These are phyloP conservation scores for Nothopassalora personata DNA, from an alignment of 2,329 filamentous ascomycete species.

Conservation along the genomic window DNA sequence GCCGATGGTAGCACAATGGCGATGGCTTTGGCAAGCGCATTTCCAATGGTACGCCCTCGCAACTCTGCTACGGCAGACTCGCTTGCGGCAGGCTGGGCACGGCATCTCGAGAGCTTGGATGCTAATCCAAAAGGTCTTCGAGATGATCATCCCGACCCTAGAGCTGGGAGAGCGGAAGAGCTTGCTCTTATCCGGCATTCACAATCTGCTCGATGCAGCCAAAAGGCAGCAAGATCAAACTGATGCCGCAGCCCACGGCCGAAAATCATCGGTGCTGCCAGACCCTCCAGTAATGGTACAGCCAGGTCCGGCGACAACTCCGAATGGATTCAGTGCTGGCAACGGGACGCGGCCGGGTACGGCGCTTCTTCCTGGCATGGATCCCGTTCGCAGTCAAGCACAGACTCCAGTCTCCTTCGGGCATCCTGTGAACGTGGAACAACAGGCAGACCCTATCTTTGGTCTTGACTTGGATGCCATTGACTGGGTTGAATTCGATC, in stretches of 20 bases:
- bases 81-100: conserved; percentile 16
- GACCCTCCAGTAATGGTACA: conserved; percentile 1
- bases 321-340: conserved; percentile 5
- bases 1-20: conserved; percentile 24
- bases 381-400: conserved; percentile 5
- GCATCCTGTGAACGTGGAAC: conserved; percentile 5
- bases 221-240: conserved; percentile 15
- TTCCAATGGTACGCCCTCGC: conserved; percentile 28
- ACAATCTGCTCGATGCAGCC: conserved; percentile 20
- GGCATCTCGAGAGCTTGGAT: conserved; percentile 19
- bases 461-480: conserved; percentile 23
- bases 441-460: conserved; percentile 13
- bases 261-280: conserved; percentile 2
- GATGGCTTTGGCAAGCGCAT: conserved; percentile 26
- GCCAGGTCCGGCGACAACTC: conserved; percentile 3
- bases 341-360: conserved; percentile 8
- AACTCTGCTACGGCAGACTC: conserved; percentile 22
- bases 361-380: conserved; percentile 12
- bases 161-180: conserved; percentile 17
- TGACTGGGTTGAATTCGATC: conserved; percentile 27
- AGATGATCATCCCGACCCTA: conserved; percentile 23
- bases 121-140: conserved; percentile 20
- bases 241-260: not conserved
- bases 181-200: conserved; percentile 19
- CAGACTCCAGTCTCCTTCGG: conserved; percentile 9